Conservation (phyloP, 1,284 basidiomycete genomes). For the Ganoderma resinaceum region DNA sequence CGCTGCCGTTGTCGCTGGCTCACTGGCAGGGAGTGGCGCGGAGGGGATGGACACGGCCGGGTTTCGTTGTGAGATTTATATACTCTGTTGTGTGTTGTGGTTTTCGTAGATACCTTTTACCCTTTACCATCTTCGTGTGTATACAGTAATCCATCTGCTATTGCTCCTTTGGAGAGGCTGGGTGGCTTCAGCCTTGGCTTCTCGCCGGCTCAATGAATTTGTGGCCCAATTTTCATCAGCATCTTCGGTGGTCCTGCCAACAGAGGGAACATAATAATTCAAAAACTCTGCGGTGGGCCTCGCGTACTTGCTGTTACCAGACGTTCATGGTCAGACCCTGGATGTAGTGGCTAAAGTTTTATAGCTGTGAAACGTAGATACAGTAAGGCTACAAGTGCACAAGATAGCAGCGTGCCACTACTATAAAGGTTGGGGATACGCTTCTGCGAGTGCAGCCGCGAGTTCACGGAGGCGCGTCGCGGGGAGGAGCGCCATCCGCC, state of each 20-base stretch:
- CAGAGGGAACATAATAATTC: too few species aligned
- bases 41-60: slow-evolving; percentile 20
- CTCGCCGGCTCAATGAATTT: too few species aligned
- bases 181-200: too few species aligned
- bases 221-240: too few species aligned
- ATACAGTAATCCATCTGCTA: slow-evolving; percentile 28
- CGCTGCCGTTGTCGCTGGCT: neutral
- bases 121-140: slow-evolving; percentile 28
- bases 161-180: slow-evolving; percentile 12
- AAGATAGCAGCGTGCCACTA: neutral
- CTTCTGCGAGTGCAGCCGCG: slow-evolving; percentile 41
- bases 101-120: slow-evolving; percentile 31
- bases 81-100: slow-evolving; percentile 28
- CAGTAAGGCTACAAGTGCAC: neutral
- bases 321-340: too few species aligned
- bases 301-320: too few species aligned
- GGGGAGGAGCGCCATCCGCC: slow-evolving; percentile 77
- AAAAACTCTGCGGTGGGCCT: too few species aligned
- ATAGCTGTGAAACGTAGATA: neutral
- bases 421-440: slow-evolving; percentile 39
- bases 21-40: neutral
- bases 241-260: too few species aligned
- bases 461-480: slow-evolving; percentile 49
- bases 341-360: too few species aligned
- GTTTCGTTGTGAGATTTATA: slow-evolving; percentile 15